Percentiles rank a stretch among this genome's conserved stretches.
Conservation (phyloP, 495 filamentous ascomycete species). For the Wilcoxina mikolae region DNA sequence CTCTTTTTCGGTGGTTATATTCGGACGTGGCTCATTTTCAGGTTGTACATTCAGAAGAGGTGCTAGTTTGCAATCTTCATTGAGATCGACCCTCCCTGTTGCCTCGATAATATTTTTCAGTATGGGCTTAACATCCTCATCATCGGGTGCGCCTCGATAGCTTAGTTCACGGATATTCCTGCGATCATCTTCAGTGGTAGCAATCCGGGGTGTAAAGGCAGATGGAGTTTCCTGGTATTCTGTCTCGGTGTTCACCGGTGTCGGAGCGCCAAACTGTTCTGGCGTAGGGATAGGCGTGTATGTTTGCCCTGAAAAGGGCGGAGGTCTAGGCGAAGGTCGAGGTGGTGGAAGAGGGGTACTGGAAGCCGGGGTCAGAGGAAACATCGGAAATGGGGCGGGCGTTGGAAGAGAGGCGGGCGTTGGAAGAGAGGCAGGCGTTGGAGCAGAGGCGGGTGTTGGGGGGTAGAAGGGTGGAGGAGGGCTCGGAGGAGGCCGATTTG, state of each 20-base stretch:
- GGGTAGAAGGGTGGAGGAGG: background rate
- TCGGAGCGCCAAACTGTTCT: background rate
- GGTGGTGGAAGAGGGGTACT: background rate
- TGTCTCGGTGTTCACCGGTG: background rate
- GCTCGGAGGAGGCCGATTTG: background rate
- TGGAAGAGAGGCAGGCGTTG: background rate
- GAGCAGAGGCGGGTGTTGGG: background rate
- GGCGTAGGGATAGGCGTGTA: background rate
- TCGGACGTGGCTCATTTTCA: too few relatives aligned
- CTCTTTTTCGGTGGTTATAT: too few relatives aligned
- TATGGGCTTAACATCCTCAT: background rate
- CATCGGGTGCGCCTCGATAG: background rate
- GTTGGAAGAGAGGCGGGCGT: background rate
- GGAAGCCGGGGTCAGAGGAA: background rate
- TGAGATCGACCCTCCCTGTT: too few relatives aligned
- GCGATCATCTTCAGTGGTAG: background rate
- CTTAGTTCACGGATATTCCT: too few relatives aligned
- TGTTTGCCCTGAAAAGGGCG: background rate
- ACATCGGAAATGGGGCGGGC: background rate
- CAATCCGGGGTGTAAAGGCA: background rate
- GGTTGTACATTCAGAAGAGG: too few relatives aligned
- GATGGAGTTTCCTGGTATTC: background rate
- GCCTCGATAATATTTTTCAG: too few relatives aligned
- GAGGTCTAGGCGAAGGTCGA: background rate
- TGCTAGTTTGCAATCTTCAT: too few relatives aligned